Evolutionary conservation across 805 yeast species (phyloP).

Genomic region (Cyberlindnera subsufficiens): DNA sequence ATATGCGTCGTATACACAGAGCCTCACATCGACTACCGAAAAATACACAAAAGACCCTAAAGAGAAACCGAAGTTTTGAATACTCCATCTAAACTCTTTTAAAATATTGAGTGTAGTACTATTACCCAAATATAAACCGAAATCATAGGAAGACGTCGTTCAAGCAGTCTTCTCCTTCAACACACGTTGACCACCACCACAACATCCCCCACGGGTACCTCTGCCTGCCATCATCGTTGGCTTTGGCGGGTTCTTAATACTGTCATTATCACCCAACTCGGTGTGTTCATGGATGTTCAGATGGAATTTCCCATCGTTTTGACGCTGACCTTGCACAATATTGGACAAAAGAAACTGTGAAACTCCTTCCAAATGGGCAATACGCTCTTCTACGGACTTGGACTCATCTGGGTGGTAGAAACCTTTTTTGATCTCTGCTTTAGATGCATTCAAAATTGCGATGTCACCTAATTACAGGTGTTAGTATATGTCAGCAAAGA

Average conservation of each 20-base stretch:
- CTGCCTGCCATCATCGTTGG: slow-evolving; percentile 56
- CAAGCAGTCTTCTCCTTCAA: slow-evolving; percentile 10
- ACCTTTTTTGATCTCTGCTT: slow-evolving; percentile 52
- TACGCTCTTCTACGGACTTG: slow-evolving; percentile 41
- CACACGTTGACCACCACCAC: slow-evolving; percentile 16
- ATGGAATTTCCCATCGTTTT: slow-evolving; percentile 35
- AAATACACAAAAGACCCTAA: too few species aligned
- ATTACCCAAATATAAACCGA: not conserved
- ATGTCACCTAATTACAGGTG: slow-evolving; percentile 23
- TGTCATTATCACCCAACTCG: slow-evolving; percentile 88
- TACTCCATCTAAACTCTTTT: too few species aligned
- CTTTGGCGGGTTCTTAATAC: slow-evolving; percentile 48
- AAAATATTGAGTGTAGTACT: not conserved
- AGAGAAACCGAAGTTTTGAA: too few species aligned
- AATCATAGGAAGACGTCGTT: not conserved
- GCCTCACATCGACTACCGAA: too few species aligned
- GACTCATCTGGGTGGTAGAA: slow-evolving; percentile 43
- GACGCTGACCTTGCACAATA: slow-evolving; percentile 77
- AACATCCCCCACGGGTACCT: slow-evolving; percentile 27
- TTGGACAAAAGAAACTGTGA: slow-evolving; percentile 62
- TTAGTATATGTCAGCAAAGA: slow-evolving; percentile 12
- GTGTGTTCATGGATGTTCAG: slow-evolving; percentile 75
- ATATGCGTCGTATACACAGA: too few species aligned
- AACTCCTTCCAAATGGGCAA: slow-evolving; percentile 62
- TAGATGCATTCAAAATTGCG: slow-evolving; percentile 50